Evolutionary conservation across 306 rosid genomes (phyloP).

Genomic region (Prunus davidiana): DNA sequence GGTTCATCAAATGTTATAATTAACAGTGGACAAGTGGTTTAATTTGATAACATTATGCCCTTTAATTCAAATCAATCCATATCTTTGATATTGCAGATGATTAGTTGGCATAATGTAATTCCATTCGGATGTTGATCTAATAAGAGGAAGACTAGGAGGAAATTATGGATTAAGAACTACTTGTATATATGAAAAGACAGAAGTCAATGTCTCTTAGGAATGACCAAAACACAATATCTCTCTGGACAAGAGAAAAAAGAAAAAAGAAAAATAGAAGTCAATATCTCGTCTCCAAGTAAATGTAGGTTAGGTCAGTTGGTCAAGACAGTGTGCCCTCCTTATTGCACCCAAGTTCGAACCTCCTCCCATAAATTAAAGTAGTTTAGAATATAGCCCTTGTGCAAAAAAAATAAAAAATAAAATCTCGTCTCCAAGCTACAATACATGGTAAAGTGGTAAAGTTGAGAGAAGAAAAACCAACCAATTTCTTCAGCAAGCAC

Average conservation of each 20-base stretch:
- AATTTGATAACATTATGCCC: neutral
- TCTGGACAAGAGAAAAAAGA: neutral
- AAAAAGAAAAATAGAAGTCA: neutral
- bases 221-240: neutral
- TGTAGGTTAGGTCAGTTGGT: too few species aligned
- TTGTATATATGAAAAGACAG: neutral
- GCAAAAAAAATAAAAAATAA: too few species aligned
- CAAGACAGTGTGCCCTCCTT: rapidly evolving
- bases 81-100: neutral
- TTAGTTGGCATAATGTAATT: conserved; percentile 11
- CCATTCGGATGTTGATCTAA: neutral
- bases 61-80: neutral
- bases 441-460: neutral
- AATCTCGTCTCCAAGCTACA: neutral
- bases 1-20: neutral
- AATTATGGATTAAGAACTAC: neutral
- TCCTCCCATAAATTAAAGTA: too few species aligned
- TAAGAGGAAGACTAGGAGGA: neutral
- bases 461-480: neutral
- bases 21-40: conserved; percentile 1
- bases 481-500: neutral
- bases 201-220: neutral
- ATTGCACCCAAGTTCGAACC: too few species aligned
- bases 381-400: too few species aligned
- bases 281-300: neutral